Conservation (phyloP, 306 rosid species). For the Castanea crenata region DNA sequence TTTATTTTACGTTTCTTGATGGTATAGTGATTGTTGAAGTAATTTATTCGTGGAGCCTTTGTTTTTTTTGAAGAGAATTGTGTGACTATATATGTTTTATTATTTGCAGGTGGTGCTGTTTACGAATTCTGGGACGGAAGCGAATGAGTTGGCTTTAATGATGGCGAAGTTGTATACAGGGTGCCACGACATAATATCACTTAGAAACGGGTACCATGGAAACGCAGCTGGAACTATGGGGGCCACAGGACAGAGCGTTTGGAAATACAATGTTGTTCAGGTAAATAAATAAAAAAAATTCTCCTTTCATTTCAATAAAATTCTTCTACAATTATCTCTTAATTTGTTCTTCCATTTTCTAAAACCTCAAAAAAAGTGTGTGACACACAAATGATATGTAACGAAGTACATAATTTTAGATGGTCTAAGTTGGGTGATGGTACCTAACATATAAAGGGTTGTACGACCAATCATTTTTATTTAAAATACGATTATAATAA, state of each 20-base stretch:
- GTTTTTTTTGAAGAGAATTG: neutral
- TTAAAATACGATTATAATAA: too few species aligned
- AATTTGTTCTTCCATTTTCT: neutral
- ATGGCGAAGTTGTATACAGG: conserved; percentile 79
- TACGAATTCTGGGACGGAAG: conserved; percentile 97
- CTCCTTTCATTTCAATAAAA: too few species aligned
- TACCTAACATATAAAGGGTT: too few species aligned
- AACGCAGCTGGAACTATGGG: conserved; percentile 91
- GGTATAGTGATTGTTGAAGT: neutral
- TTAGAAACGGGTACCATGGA: conserved; percentile 91
- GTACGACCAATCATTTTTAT: too few species aligned
- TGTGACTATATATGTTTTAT: neutral
- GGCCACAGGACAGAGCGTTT: conserved; percentile 82
- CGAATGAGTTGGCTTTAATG: conserved; percentile 85
- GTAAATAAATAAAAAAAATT: conserved; percentile 21
- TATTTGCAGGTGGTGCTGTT: conserved; percentile 74
- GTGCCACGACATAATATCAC: conserved; percentile 75
- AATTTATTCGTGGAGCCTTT: too few species aligned
- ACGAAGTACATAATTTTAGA: too few species aligned
- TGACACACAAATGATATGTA: too few species aligned
- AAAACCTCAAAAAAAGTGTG: neutral
- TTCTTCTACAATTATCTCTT: too few species aligned
- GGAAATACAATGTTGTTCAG: conserved; percentile 85
- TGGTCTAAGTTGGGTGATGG: too few species aligned
- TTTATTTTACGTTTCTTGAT: neutral